A percentile compares a stretch with the other conserved stretches of the same genome.
Evolutionary conservation across 1,284 basidiomycete genomes (phyloP).

Genomic region (Ustilago loliicola): DNA sequence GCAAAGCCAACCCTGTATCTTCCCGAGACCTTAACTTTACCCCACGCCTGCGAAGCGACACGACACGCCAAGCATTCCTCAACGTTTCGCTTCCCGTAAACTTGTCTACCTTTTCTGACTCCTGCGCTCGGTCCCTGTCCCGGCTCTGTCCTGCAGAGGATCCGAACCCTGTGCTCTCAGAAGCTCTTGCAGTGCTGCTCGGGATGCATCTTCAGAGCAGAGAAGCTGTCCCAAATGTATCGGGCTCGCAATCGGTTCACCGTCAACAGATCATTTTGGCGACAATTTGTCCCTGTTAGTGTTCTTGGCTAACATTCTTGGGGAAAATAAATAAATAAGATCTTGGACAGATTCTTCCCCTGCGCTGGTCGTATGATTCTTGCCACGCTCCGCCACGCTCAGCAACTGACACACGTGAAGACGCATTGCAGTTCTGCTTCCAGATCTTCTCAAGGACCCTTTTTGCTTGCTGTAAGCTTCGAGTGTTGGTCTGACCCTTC

Average conservation of each 20-base stretch:
- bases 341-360: background rate
- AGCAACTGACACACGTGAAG: constrained; percentile 2
- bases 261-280: too few species aligned
- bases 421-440: background rate
- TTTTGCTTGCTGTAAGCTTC: background rate
- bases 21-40: background rate
- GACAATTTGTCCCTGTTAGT: too few species aligned
- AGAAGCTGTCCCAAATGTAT: background rate
- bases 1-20: too few species aligned
- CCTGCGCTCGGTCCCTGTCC: background rate
- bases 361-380: constrained; percentile 1
- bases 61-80: constrained; percentile 24
- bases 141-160: constrained; percentile 1
- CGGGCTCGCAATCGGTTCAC: background rate
- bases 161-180: constrained; percentile 13
- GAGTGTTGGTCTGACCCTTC: background rate
- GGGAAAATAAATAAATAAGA: too few species aligned
- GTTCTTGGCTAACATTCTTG: background rate
- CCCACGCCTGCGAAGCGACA: background rate
- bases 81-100: constrained; percentile 6
- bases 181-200: background rate
- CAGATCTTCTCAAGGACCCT: background rate
- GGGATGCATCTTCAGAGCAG: background rate
- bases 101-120: background rate
- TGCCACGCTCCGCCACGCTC: background rate